A percentile compares a stretch with the other conserved stretches of the same genome.
phyloP scores from a whole-genome alignment of 139 green algal genomes.

The Nannochloris sp. region DNA sequence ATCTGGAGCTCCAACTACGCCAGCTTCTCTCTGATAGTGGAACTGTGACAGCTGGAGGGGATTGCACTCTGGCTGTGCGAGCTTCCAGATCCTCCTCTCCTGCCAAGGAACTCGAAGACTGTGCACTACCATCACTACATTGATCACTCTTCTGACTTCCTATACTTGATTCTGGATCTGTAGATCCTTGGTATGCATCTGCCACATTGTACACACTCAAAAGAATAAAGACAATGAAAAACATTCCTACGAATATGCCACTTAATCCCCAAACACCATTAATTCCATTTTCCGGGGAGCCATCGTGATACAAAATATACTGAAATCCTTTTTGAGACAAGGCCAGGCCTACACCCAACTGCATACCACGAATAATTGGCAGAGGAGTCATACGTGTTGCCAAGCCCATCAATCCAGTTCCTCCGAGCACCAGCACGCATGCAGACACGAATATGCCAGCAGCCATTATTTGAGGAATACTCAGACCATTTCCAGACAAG shows the following conservation, averaged over 20 bases:
- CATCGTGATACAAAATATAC: conserved; percentile 18
- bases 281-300: neutral
- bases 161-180: too few relatives aligned
- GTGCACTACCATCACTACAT: too few relatives aligned
- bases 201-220: too few relatives aligned
- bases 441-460: conserved; percentile 55
- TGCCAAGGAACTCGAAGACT: too few relatives aligned
- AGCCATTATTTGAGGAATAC: conserved; percentile 40
- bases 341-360: conserved; percentile 60
- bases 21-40: too few relatives aligned
- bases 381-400: conserved; percentile 22
- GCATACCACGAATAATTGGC: conserved; percentile 42
- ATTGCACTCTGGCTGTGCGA: too few relatives aligned
- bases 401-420: conserved; percentile 39
- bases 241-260: conserved; percentile 43
- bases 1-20: too few relatives aligned
- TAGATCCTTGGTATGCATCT: too few relatives aligned
- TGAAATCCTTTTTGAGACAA: conserved; percentile 48
- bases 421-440: conserved; percentile 46
- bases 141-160: too few relatives aligned
- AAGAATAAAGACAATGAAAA: conserved; percentile 35
- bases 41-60: too few relatives aligned
- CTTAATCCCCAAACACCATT: conserved; percentile 27
- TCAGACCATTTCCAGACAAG: conserved; percentile 37
- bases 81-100: too few relatives aligned